Evolutionary conservation across 805 yeast species (phyloP).

Genomic region (Saccharomyces eubayanus): DNA sequence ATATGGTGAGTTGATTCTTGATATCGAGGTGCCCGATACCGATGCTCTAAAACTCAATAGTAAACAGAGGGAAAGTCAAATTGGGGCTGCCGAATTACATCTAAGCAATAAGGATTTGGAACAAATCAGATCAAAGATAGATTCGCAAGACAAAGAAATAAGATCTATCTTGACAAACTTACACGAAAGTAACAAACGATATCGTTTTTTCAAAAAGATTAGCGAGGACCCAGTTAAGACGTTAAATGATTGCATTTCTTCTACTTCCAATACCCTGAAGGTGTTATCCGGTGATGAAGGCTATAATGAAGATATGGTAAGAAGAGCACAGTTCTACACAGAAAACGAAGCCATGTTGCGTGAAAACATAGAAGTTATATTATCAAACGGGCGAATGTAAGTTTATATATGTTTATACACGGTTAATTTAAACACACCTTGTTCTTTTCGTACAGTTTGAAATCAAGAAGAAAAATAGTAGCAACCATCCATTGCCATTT

Average conservation of each 20-base stretch:
- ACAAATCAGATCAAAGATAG: conserved; percentile 34
- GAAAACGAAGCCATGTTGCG: conserved; percentile 61
- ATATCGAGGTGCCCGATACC: conserved; percentile 52
- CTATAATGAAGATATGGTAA: conserved; percentile 77
- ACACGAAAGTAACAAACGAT: conserved; percentile 50
- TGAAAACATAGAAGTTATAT: conserved; percentile 69
- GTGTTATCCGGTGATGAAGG: conserved; percentile 86
- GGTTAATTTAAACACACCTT: not conserved
- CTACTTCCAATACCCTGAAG: conserved; percentile 77
- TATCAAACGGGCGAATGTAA: conserved; percentile 36
- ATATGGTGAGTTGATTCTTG: conserved; percentile 72
- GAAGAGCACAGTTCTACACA: conserved; percentile 70
- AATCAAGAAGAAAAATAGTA: not conserved
- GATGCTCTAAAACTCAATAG: conserved; percentile 20
- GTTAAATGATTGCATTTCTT: conserved; percentile 62
- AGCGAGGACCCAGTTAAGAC: conserved; percentile 71
- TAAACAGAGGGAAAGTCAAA: conserved; percentile 25
- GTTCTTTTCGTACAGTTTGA: not conserved
- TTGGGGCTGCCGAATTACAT: conserved; percentile 23
- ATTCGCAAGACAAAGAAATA: conserved; percentile 37
- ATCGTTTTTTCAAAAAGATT: conserved; percentile 68
- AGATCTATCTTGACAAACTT: conserved; percentile 42
- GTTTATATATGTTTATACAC: not conserved
- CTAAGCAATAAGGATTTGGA: conserved; percentile 26
- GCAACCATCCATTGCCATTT: not conserved